phyloP scores from a whole-genome alignment of 108 stramenopile genomes.

The Cyclotella distinguenda region DNA sequence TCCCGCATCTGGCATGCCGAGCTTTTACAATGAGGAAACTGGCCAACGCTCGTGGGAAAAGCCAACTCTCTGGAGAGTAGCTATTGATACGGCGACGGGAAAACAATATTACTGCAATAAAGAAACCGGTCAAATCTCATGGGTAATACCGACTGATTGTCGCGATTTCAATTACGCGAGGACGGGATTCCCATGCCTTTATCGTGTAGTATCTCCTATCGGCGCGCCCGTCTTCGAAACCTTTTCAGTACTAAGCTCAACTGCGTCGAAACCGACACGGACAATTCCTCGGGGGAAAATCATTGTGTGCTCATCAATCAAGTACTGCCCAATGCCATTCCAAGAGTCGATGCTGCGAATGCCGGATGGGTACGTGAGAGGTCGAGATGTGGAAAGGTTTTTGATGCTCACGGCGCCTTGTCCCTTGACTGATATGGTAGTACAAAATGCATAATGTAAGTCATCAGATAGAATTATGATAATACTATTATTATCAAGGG shows the following conservation, averaged over 20 bases:
- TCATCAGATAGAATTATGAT: too few relatives aligned
- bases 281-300: slow-evolving; percentile 34
- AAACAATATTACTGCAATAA: slow-evolving; percentile 17
- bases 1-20: not conserved
- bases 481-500: too few relatives aligned
- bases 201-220: slow-evolving; percentile 21
- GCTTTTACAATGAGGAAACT: not conserved
- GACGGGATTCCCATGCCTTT: slow-evolving; percentile 40
- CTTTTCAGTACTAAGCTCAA: not conserved
- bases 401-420: slow-evolving; percentile 5
- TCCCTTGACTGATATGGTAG: too few relatives aligned
- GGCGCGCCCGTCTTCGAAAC: slow-evolving; percentile 25
- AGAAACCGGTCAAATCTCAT: slow-evolving; percentile 8
- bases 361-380: slow-evolving; percentile 33
- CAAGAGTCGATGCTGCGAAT: slow-evolving; percentile 21
- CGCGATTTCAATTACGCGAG: not conserved
- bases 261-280: slow-evolving; percentile 2
- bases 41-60: too few relatives aligned
- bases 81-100: slow-evolving; percentile 12
- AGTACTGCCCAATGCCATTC: slow-evolving; percentile 28
- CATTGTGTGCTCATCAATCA: slow-evolving; percentile 21
- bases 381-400: slow-evolving; percentile 23
- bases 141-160: slow-evolving; percentile 14
- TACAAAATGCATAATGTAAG: too few relatives aligned
- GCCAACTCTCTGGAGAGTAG: not conserved